A percentile compares a stretch with the other conserved stretches of the same genome.
Evolutionary conservation across 140 eudicot species (phyloP).

Genomic region (Senecio squalidus): DNA sequence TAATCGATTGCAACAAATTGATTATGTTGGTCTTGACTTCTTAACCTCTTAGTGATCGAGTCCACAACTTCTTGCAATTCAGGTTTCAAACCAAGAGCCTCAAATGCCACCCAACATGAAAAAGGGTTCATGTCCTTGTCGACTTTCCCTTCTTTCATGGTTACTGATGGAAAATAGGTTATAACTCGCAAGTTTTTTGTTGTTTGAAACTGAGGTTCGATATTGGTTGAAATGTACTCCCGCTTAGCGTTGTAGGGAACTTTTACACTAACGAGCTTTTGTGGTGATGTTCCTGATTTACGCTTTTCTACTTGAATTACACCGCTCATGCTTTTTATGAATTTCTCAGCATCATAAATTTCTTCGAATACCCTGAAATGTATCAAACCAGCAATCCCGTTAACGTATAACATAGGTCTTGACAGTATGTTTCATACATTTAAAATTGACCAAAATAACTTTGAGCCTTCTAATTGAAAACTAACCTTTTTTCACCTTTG

Average conservation of each 20-base stretch:
- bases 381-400: background rate
- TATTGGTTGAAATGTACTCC: constrained; percentile 33
- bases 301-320: constrained; percentile 46
- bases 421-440: background rate
- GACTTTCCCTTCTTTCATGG: constrained; percentile 20
- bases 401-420: background rate
- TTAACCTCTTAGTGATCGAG: constrained; percentile 38
- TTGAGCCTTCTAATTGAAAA: too few species aligned
- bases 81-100: constrained; percentile 48
- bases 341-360: constrained; percentile 51
- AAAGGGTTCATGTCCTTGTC: constrained; percentile 29
- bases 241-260: constrained; percentile 57
- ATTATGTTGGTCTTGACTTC: constrained; percentile 30
- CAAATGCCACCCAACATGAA: constrained; percentile 54
- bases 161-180: constrained; percentile 39
- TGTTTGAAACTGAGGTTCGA: constrained; percentile 41
- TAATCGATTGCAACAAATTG: constrained; percentile 58
- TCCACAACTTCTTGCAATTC: constrained; percentile 38
- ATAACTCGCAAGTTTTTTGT: constrained; percentile 36
- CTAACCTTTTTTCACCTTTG: constrained; percentile 57
- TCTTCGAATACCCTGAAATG: constrained; percentile 60
- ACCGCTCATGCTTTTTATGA: constrained; percentile 48
- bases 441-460: background rate
- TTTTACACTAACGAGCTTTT: constrained; percentile 33
- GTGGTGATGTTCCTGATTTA: constrained; percentile 18